Percentiles rank a stretch among this genome's conserved stretches.
phyloP scores from a whole-genome alignment of 768 basidiomycete species.

The Ramaria sp. region DNA sequence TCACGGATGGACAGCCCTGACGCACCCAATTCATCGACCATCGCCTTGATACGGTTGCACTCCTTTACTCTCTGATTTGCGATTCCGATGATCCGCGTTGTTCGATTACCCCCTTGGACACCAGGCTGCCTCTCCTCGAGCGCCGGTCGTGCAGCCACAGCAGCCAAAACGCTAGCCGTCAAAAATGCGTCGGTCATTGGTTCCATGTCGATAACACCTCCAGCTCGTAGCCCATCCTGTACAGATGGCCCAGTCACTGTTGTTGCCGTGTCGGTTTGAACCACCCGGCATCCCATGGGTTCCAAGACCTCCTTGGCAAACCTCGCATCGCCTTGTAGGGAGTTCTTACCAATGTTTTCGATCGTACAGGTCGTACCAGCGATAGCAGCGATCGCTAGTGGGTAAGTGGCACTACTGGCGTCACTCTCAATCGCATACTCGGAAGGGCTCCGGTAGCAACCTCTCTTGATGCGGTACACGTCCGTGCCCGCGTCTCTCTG shows the following conservation, averaged over 20 bases:
- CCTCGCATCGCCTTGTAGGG: slow-evolving; percentile 93
- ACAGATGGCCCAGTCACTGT: slow-evolving; percentile 85
- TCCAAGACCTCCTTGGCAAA: slow-evolving; percentile 91
- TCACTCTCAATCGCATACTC: slow-evolving; percentile 90
- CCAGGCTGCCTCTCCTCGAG: slow-evolving; percentile 18
- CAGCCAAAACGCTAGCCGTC: slow-evolving; percentile 87
- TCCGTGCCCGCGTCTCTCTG: slow-evolving; percentile 60
- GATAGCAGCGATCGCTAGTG: slow-evolving; percentile 92
- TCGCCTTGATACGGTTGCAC: slow-evolving; percentile 92
- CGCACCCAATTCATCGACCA: slow-evolving; percentile 89
- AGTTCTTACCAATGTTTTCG: slow-evolving; percentile 78
- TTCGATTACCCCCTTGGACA: slow-evolving; percentile 28
- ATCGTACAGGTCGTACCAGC: slow-evolving; percentile 96
- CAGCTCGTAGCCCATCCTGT: slow-evolving; percentile 60
- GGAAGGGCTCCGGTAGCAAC: slow-evolving; percentile 64
- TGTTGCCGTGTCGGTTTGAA: slow-evolving; percentile 80
- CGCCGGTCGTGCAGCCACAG: slow-evolving; percentile 47
- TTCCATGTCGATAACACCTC: slow-evolving; percentile 93
- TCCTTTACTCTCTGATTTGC: slow-evolving; percentile 99
- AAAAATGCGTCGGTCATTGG: slow-evolving; percentile 99
- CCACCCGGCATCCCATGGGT: slow-evolving; percentile 89
- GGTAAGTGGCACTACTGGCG: slow-evolving; percentile 93
- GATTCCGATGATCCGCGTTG: slow-evolving; percentile 85
- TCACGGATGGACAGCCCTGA: not conserved
- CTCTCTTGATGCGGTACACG: slow-evolving; percentile 70